Conservation (phyloP, 1,139 yeast species). For the Hyphopichia burtonii region DNA sequence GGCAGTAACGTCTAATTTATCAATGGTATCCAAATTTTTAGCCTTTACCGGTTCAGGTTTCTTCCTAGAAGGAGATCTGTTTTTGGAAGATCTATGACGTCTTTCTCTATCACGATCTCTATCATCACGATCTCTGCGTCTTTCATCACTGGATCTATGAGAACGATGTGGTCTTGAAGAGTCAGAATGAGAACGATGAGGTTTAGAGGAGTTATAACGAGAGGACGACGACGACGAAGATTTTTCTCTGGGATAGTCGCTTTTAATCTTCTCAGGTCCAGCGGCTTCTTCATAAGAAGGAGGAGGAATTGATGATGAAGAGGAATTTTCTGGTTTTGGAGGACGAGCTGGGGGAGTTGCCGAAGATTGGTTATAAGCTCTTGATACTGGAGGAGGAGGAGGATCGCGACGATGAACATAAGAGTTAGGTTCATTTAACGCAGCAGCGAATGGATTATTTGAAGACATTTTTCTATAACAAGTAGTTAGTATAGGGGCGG, state of each 20-base stretch:
- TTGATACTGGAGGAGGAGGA: conserved; percentile 20
- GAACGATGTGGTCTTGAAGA: conserved; percentile 17
- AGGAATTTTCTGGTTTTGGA: conserved; percentile 27
- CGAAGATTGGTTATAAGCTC: conserved; percentile 4
- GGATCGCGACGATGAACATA: conserved; percentile 36
- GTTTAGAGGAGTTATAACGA: conserved; percentile 6
- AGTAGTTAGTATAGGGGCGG: conserved; percentile 20
- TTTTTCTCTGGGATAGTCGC: conserved; percentile 56
- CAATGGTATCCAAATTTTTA: conserved; percentile 84
- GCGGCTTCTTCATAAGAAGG: conserved; percentile 75
- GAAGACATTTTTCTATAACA: conserved; percentile 43
- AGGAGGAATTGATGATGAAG: conserved; percentile 32
- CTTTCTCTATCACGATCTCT: conserved; percentile 8
- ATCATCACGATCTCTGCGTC: conserved; percentile 9
- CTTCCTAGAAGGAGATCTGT: conserved; percentile 37
- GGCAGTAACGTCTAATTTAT: conserved; percentile 92
- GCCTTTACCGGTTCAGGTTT: conserved; percentile 45
- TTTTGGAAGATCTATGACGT: conserved; percentile 13
- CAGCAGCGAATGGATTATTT: conserved; percentile 58
- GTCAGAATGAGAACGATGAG: conserved; percentile 12
- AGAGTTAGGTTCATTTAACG: conserved; percentile 37
- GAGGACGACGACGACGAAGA: conserved; percentile 25
- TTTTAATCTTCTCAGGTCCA: conserved; percentile 37
- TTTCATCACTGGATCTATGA: conserved; percentile 7
- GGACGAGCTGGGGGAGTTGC: conserved; percentile 31